Conservation (phyloP, 164 flowering plant genomes). For the Buxus sempervirens region DNA sequence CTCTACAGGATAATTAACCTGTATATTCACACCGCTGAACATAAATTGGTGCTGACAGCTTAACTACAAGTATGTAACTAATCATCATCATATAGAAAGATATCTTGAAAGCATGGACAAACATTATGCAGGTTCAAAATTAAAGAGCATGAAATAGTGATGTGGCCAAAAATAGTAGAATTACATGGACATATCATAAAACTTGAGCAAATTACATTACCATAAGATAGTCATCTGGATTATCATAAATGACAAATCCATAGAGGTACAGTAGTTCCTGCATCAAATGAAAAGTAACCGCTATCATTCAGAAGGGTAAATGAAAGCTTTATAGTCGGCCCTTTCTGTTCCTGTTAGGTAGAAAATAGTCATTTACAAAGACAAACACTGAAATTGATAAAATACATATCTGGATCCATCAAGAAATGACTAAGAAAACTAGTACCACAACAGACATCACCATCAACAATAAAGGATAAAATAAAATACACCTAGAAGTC, state of each 20-base stretch:
- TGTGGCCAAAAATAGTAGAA: neutral
- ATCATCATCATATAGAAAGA: neutral
- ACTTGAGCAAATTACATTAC: constrained; percentile 31
- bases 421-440: too few relatives aligned
- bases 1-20: constrained; percentile 91
- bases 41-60: constrained; percentile 1
- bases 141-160: neutral
- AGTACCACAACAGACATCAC: neutral
- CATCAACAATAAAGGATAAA: neutral
- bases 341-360: neutral
- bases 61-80: neutral
- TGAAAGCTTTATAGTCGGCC: neutral
- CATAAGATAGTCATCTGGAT: constrained; percentile 98
- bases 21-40: constrained; percentile 12
- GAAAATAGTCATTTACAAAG: neutral
- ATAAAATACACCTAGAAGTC: neutral
- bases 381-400: neutral
- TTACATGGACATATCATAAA: neutral
- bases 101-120: neutral
- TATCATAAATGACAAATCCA: constrained; percentile 83
- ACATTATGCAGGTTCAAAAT: neutral
- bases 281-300: constrained; percentile 20
- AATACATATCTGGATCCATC: neutral
- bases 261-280: constrained; percentile 95
- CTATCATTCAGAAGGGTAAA: neutral